Evolutionary conservation across 257 asterid genomes (phyloP), one percentile per base, ranked within the genome.

Genomic region (Nemophila menziesii): DNA sequence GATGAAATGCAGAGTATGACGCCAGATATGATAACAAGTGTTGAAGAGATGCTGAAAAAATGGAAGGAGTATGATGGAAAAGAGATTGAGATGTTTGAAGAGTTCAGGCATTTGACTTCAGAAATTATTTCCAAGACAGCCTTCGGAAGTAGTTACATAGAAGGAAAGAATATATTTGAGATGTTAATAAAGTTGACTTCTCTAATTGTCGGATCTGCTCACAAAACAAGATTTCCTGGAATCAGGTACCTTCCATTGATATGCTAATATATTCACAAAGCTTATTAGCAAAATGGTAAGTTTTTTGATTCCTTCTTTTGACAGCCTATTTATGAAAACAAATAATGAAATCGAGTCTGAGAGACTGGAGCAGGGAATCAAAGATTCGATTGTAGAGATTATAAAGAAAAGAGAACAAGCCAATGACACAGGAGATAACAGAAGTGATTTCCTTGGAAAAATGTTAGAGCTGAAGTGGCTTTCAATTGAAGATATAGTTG

Each of bases 61-160:
- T 75, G 80, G 82, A 70, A 43, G 39, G 0, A 8, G 10, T 18
- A 39, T 12, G 48, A 60, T 29, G 69, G 61, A 6, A 51, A 70
- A 44, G 80, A 79, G 41, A 54, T 70, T 8, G 78, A 75, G 3
- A 77, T 64, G n/a, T 56, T 57, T 20, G 43, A 41, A 19, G 72
- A 70, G 11, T 75, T 67, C 43, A 67, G 44, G 61, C 23, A 57
- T 41, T 65, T 79, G 39, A 70, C 74, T 23, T 61, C 78, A 11
- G 80, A 79, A 8, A 68, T 72, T 8, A 79, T 75, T 36, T 72
- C 92, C n/a, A 72, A 67, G 52, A 72, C 86, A 6, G 79, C 79
- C 29, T 70, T 79, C 34, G 92, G 92, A 54, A 72, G 86, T 56
- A 75, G 75, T 54, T 70, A 70, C 51, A 24, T 51, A 46, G 92